Base-by-base conservation (phyloP, 257 asterid genomes). In the Rubia yunnanensis region DNA sequence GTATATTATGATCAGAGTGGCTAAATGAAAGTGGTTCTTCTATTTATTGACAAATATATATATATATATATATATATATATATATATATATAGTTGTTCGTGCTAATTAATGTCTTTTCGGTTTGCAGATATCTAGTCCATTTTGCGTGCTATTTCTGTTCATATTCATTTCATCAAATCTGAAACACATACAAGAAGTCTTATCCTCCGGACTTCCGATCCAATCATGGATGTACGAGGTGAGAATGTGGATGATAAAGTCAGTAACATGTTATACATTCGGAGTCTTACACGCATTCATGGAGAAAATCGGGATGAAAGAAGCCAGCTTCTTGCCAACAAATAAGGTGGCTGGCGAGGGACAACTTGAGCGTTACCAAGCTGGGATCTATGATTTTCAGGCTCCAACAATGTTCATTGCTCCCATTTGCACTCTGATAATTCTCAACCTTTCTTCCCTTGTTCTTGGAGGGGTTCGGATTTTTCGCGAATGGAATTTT, bases 201-300 rank as follows among this genome's bases (percentile, higher is more conserved):
- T 2, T 76, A 44, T 2, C 24, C 30, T 1, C 39, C 0, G 82
- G 89, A 22, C 53, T 71, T 18, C 56, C 94, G 11, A 46, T 83
- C 24, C 69, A 36, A 38, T 59, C 80, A 49, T 84, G 88, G 69
- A 62, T 80, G 27, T 76, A 79, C n/a, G 95, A 84, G 52, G 69
- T 74, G 49, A 68, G 94, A 31, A 71, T 83, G 35, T 86, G 95
- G 95, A 81, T 88, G 96, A 84, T 86, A 75, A 84, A 73, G 73
- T 75, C 85, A 0, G 80, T 80, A 3, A 58, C 87, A 15, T 52
- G 78, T 59, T 78, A 76, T 72, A 52, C 77, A 11, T 81, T 71
- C 30, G 95, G 84, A 53, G 32, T 66, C 10, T 7, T 88, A 35
- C 65, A 78, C 59, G 86, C 85, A 10, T 10, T 80, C 31, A 3